Percentiles rank a stretch among this genome's conserved stretches.
These are phyloP conservation scores for Trypanosoma lewisi DNA, from an alignment of 208 protist species.

Conservation along the genomic window DNA sequence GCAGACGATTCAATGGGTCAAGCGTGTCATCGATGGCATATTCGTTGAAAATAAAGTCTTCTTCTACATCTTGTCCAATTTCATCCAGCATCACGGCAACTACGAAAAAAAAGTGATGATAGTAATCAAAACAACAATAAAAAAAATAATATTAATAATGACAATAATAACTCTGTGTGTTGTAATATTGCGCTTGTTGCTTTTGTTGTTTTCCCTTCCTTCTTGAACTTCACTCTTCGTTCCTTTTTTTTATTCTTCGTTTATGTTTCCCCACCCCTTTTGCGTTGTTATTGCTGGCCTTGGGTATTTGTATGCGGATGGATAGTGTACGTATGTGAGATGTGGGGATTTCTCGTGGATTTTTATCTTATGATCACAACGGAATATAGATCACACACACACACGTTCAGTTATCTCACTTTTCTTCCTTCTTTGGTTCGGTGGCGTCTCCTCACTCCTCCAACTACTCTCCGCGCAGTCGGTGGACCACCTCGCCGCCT, in stretches of 20 bases:
- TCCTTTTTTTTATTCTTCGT: background rate
- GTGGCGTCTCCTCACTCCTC: too few species aligned
- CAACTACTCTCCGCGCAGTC: too few species aligned
- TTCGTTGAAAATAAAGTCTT: conserved; percentile 93
- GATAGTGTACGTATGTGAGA: too few species aligned
- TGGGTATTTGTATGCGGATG: too few species aligned
- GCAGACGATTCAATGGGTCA: conserved; percentile 78
- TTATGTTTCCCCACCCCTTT: background rate
- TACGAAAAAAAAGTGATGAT: conserved; percentile 16
- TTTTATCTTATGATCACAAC: too few species aligned
- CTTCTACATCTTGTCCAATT: conserved; percentile 51
- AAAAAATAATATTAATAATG: conserved; percentile 13
- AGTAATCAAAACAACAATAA: conserved; percentile 4
- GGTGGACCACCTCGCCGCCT: too few species aligned
- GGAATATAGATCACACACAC: too few species aligned
- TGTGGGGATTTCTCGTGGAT: too few species aligned
- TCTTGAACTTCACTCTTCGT: background rate
- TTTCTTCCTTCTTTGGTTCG: too few species aligned
- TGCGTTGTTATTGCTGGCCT: too few species aligned
- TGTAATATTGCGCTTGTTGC: background rate
- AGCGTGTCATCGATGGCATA: conserved; percentile 93
- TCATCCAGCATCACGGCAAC: conserved; percentile 52
- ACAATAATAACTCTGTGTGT: too few species aligned
- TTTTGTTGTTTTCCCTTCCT: background rate
- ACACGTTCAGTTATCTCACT: too few species aligned